These are phyloP conservation scores for Venustampulla echinocandica DNA, from an alignment of 495 filamentous ascomycete genomes.

Conservation along the genomic window DNA sequence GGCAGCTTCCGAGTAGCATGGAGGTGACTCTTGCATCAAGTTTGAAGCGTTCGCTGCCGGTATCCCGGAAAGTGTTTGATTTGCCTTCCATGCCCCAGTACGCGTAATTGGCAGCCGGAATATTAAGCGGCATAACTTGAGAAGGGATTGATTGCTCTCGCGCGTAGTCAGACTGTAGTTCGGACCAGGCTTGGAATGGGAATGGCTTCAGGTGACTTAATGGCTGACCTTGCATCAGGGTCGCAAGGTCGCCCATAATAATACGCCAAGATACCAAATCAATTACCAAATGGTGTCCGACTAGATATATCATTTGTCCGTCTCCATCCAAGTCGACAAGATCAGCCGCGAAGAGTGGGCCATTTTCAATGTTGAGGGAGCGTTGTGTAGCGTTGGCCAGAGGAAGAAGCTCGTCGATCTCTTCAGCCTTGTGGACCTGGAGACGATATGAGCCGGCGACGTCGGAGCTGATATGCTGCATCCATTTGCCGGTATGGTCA, in stretches of 20 bases:
- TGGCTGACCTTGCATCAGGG: neutral
- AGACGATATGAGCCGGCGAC: neutral
- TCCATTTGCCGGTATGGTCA: slow-evolving; percentile 27
- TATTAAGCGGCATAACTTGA: slow-evolving; percentile 22
- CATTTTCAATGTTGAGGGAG: neutral
- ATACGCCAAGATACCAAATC: neutral
- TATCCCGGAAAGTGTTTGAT: slow-evolving; percentile 24
- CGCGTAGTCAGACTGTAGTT: no score
- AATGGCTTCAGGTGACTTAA: neutral
- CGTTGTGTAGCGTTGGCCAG: neutral
- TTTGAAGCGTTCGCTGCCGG: slow-evolving; percentile 43
- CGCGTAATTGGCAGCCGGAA: slow-evolving; percentile 14
- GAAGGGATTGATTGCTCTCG: no score
- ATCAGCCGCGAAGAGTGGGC: neutral
- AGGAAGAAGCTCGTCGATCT: neutral
- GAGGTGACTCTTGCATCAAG: slow-evolving; percentile 35
- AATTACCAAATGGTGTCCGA: neutral
- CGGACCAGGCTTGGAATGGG: neutral
- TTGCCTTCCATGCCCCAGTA: slow-evolving; percentile 43
- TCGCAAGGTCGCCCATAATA: neutral
- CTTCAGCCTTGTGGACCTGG: neutral
- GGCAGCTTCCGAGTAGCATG: slow-evolving; percentile 34
- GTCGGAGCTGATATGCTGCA: no score
- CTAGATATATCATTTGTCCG: neutral
- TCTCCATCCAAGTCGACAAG: neutral